Percentiles rank a stretch among this genome's conserved stretches.
phyloP scores from a whole-genome alignment of 495 filamentous ascomycete species.

The Xylaria cubensis region DNA sequence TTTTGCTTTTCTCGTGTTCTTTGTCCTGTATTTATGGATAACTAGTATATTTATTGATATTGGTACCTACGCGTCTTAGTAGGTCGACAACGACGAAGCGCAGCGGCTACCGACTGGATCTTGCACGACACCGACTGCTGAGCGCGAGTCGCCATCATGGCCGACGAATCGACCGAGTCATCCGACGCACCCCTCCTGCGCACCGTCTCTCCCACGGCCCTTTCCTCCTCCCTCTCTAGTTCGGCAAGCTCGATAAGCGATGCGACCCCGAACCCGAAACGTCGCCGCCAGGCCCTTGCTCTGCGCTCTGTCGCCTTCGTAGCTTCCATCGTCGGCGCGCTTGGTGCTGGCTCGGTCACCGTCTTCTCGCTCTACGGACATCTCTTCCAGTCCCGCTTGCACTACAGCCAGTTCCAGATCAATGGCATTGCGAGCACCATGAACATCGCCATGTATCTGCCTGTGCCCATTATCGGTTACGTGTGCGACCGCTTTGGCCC shows the following conservation, averaged over 20 bases:
- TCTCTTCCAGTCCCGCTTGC: conserved; percentile 80
- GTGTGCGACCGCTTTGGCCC: conserved; percentile 88
- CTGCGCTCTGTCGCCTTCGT: conserved; percentile 49
- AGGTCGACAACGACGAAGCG: neutral
- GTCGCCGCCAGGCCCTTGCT: conserved; percentile 36
- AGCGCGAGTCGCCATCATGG: conserved; percentile 13
- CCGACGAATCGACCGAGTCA: conserved; percentile 29
- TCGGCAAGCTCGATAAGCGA: conserved; percentile 46
- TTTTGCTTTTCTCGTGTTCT: conserved; percentile 3
- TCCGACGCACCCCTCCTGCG: conserved; percentile 43
- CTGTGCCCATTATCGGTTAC: conserved; percentile 87
- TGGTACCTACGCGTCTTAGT: neutral
- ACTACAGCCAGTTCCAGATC: conserved; percentile 88
- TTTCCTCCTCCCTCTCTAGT: conserved; percentile 43
- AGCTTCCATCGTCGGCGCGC: conserved; percentile 52
- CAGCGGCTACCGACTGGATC: neutral
- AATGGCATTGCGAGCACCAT: conserved; percentile 86
- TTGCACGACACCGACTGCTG: neutral
- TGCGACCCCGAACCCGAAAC: conserved; percentile 28
- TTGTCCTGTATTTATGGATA: neutral
- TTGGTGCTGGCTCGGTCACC: conserved; percentile 85
- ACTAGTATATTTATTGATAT: neutral
- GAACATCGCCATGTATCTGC: conserved; percentile 85
- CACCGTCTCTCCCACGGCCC: conserved; percentile 40
- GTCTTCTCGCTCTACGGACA: conserved; percentile 92